Evolutionary conservation across 805 yeast species (phyloP).

Genomic region (Sugiyamaella mastotermitis): DNA sequence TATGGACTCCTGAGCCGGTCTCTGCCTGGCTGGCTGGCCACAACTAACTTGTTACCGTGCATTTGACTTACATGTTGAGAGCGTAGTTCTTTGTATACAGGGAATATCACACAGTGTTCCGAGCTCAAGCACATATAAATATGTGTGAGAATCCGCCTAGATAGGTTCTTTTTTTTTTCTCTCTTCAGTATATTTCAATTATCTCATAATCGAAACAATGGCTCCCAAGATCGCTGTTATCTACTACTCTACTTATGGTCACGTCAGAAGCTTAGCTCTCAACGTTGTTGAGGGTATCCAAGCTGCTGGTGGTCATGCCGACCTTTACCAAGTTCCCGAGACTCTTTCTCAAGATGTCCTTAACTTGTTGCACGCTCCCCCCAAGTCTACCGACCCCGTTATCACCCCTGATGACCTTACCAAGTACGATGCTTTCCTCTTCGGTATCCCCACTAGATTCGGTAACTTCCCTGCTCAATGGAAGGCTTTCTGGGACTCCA

Average conservation of each 20-base stretch:
- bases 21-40: too few species aligned
- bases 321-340: conserved; percentile 74
- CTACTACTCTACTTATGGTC: conserved; percentile 78
- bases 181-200: too few species aligned
- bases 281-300: conserved; percentile 63
- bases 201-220: too few species aligned
- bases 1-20: too few species aligned
- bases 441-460: conserved; percentile 77
- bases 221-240: conserved; percentile 60
- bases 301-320: conserved; percentile 62
- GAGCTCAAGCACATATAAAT: too few species aligned
- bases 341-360: conserved; percentile 61
- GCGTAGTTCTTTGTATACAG: too few species aligned
- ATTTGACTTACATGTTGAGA: too few species aligned
- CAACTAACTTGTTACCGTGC: too few species aligned
- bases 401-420: conserved; percentile 48
- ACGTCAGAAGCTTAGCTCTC: conserved; percentile 62
- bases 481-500: conserved; percentile 68
- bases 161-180: too few species aligned
- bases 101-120: too few species aligned
- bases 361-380: conserved; percentile 56
- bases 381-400: conserved; percentile 41
- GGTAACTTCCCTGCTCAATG: conserved; percentile 75
- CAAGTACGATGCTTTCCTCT: conserved; percentile 64
- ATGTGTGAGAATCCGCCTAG: too few species aligned